Evolutionary conservation across 805 yeast species (phyloP).

Genomic region (Zygotorulaspora sp.): DNA sequence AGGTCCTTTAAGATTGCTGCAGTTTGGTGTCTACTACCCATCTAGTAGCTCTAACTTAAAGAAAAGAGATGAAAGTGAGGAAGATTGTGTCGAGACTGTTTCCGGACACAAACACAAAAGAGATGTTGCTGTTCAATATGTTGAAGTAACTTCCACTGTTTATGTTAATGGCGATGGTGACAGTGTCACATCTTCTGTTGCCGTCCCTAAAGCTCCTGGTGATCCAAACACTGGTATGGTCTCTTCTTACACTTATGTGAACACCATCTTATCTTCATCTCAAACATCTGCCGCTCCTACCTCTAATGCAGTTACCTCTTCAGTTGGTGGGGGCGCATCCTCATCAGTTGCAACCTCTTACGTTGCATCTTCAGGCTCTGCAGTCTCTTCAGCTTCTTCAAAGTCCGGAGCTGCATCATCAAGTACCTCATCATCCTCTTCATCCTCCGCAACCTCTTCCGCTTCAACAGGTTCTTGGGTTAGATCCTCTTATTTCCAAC

Average conservation of each 20-base stretch:
- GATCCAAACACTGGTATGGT: conserved; percentile 21
- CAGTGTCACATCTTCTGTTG: conserved; percentile 27
- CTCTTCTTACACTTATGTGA: conserved; percentile 17
- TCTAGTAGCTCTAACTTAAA: conserved; percentile 42
- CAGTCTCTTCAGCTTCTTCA: conserved; percentile 16
- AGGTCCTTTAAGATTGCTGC: conserved; percentile 61
- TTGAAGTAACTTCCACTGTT: conserved; percentile 75
- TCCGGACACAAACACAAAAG: conserved; percentile 54
- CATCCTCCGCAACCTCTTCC: conserved; percentile 37
- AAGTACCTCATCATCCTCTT: conserved; percentile 29
- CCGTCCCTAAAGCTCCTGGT: conserved; percentile 14
- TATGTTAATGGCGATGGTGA: conserved; percentile 56
- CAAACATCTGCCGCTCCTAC: conserved; percentile 25
- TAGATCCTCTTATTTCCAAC: conserved; percentile 68
- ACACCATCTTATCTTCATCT: conserved; percentile 18
- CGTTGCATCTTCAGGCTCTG: conserved; percentile 21
- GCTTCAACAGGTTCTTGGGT: conserved; percentile 58
- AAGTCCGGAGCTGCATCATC: conserved; percentile 29
- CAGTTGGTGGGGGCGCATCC: conserved; percentile 20
- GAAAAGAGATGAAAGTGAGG: conserved; percentile 42
- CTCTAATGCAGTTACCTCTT: conserved; percentile 22
- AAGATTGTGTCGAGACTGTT: conserved; percentile 33
- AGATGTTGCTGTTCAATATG: conserved; percentile 56
- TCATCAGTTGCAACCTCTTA: conserved; percentile 26
- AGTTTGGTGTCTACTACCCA: conserved; percentile 86